Percentiles rank a stretch among this genome's conserved stretches.
phyloP scores from a whole-genome alignment of 2,329 filamentous ascomycete genomes.

The Fusarium sp. region DNA sequence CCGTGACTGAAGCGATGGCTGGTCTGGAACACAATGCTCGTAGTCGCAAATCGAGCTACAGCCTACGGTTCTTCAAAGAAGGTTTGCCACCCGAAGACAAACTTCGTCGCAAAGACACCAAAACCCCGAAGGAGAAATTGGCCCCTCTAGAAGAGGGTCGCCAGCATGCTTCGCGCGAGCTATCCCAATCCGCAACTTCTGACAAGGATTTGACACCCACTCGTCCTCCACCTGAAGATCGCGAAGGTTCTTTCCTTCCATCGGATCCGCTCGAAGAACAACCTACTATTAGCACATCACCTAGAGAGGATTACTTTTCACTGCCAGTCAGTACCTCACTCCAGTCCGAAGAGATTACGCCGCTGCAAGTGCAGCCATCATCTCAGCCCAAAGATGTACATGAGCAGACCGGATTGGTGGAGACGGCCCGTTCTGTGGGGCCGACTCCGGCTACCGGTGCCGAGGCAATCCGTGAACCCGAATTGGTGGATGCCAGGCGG shows the following conservation, averaged over 20 bases:
- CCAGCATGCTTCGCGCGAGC: slow-evolving; percentile 1
- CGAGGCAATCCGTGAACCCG: slow-evolving; percentile 41
- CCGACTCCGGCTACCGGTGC: slow-evolving; percentile 37
- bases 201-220: slow-evolving; percentile 16
- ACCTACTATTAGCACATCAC: slow-evolving; percentile 37
- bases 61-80: slow-evolving; percentile 74
- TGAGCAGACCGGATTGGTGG: slow-evolving; percentile 36
- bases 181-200: background rate
- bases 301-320: slow-evolving; percentile 43
- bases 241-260: slow-evolving; percentile 11
- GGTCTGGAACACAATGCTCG: slow-evolving; percentile 71
- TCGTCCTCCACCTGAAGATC: slow-evolving; percentile 29
- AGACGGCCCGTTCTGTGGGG: slow-evolving; percentile 40
- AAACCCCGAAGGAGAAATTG: slow-evolving; percentile 55
- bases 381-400: slow-evolving; percentile 35
- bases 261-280: slow-evolving; percentile 29
- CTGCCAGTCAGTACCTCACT: slow-evolving; percentile 21
- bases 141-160: slow-evolving; percentile 50
- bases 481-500: slow-evolving; percentile 49
- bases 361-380: slow-evolving; percentile 30
- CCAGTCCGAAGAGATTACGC: slow-evolving; percentile 15
- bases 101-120: slow-evolving; percentile 63
- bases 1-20: slow-evolving; percentile 70
- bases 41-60: slow-evolving; percentile 75
- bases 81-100: slow-evolving; percentile 70